phyloP scores from a whole-genome alignment of 805 yeast genomes.

The Wickerhamiella azyma region DNA sequence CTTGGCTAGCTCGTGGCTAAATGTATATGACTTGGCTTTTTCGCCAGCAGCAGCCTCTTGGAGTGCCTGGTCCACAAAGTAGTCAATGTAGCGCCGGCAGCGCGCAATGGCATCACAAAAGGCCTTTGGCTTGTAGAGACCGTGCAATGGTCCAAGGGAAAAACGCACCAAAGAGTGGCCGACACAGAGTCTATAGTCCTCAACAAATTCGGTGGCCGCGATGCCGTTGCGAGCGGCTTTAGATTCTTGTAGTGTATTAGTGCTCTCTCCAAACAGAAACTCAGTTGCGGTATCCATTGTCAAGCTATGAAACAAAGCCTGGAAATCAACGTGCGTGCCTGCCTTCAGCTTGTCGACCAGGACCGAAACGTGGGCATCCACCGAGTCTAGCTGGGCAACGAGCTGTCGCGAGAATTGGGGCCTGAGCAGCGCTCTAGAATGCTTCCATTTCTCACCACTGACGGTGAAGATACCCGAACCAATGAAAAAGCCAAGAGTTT shows the following conservation, averaged over 20 bases:
- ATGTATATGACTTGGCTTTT: constrained; percentile 29
- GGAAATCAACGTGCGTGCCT: constrained; percentile 12
- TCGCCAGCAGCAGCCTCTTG: constrained; percentile 9
- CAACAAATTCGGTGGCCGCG: constrained; percentile 19
- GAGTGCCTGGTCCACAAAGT: constrained; percentile 30
- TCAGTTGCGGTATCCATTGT: constrained; percentile 24
- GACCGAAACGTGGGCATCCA: constrained; percentile 21
- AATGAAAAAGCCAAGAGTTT: constrained; percentile 21
- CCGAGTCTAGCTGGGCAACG: constrained; percentile 20
- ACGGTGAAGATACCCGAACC: constrained; percentile 29
- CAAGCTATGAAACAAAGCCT: constrained; percentile 15
- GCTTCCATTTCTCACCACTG: constrained; percentile 27
- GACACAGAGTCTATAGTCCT: constrained; percentile 12
- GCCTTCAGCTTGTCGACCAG: constrained; percentile 13
- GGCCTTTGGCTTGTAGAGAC: constrained; percentile 14
- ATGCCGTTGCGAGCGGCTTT: constrained; percentile 13
- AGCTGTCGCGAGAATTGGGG: constrained; percentile 27
- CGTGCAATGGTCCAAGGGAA: constrained; percentile 11
- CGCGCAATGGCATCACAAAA: constrained; percentile 25
- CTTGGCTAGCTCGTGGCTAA: constrained; percentile 34
- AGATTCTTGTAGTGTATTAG: constrained; percentile 12
- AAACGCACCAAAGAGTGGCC: constrained; percentile 1
- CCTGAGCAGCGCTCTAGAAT: constrained; percentile 26
- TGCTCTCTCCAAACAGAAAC: constrained; percentile 19
- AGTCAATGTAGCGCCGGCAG: constrained; percentile 27